These are phyloP conservation scores for Pseudonitzschia multiseries DNA, from an alignment of 108 stramenopile genomes.

Conservation along the genomic window DNA sequence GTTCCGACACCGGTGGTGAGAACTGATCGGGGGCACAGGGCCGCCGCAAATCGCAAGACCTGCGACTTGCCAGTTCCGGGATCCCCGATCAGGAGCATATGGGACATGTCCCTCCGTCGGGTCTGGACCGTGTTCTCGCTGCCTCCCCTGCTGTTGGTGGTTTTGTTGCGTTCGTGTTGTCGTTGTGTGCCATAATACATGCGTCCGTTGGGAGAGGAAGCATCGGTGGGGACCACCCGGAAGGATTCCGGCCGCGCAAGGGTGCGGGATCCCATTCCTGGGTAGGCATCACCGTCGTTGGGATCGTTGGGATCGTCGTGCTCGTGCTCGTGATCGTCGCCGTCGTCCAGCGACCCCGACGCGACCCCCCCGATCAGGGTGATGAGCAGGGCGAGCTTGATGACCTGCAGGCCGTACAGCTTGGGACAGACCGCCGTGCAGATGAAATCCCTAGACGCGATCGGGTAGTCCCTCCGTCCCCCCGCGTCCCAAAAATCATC, in stretches of 20 bases:
- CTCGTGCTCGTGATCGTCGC: constrained; percentile 3
- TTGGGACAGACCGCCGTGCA: constrained; percentile 93
- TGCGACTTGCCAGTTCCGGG: constrained; percentile 81
- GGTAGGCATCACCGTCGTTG: neutral
- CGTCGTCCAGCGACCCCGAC: constrained; percentile 8
- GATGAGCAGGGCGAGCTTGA: constrained; percentile 93
- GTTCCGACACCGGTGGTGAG: constrained; percentile 98
- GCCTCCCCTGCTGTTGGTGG: constrained; percentile 14
- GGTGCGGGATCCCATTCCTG: neutral
- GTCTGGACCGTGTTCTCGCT: constrained; percentile 45
- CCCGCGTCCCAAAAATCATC: constrained; percentile 80
- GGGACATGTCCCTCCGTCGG: constrained; percentile 77
- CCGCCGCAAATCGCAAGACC: constrained; percentile 93
- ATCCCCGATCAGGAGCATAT: constrained; percentile 89
- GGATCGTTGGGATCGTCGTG: neutral
- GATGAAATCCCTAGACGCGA: constrained; percentile 90
- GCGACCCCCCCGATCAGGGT: constrained; percentile 91
- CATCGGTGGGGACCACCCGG: constrained; percentile 29
- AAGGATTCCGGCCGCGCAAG: constrained; percentile 44
- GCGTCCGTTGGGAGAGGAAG: neutral
- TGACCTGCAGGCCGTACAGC: constrained; percentile 90
- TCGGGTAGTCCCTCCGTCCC: constrained; percentile 40
- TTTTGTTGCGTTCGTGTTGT: constrained; percentile 1
- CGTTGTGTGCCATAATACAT: constrained; percentile 6
- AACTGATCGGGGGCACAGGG: constrained; percentile 88